phyloP scores from a whole-genome alignment of 1,139 yeast genomes.

The Suhomyces coccinellae region DNA sequence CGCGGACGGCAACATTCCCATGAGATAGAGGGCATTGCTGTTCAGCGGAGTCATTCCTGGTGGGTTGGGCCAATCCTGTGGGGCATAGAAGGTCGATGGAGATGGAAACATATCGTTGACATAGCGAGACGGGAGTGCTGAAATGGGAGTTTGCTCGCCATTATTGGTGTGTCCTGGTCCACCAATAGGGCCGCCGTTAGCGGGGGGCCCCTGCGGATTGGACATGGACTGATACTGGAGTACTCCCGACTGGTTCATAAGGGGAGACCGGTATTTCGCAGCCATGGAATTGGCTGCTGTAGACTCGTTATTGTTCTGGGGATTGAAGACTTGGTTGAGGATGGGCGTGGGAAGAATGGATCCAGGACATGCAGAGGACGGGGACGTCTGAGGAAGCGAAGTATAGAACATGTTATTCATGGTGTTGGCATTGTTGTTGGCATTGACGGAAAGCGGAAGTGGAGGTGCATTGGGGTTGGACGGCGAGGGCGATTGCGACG shows the following conservation, averaged over 20 bases:
- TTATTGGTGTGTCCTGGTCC: conserved; percentile 13
- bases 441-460: conserved; percentile 25
- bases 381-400: conserved; percentile 32
- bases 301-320: conserved; percentile 12
- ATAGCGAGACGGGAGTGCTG: conserved; percentile 52
- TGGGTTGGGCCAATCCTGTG: conserved; percentile 46
- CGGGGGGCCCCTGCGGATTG: background rate
- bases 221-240: conserved; percentile 2
- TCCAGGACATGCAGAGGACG: conserved; percentile 23
- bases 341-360: conserved; percentile 40
- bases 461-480: conserved; percentile 44
- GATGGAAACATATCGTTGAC: conserved; percentile 58
- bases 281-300: conserved; percentile 2
- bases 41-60: conserved; percentile 36
- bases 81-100: conserved; percentile 50
- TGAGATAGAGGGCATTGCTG: conserved; percentile 17
- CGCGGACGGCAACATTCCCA: conserved; percentile 21
- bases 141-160: conserved; percentile 52
- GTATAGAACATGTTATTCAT: conserved; percentile 23
- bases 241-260: conserved; percentile 4
- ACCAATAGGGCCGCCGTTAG: background rate
- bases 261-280: conserved; percentile 6
- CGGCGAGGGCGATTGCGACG: conserved; percentile 47
- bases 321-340: conserved; percentile 35
- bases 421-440: conserved; percentile 5